A percentile compares a stretch with the other conserved stretches of the same genome.
These are phyloP conservation scores for Nakazawaea peltata DNA, from an alignment of 805 yeast genomes.

Conservation along the genomic window DNA sequence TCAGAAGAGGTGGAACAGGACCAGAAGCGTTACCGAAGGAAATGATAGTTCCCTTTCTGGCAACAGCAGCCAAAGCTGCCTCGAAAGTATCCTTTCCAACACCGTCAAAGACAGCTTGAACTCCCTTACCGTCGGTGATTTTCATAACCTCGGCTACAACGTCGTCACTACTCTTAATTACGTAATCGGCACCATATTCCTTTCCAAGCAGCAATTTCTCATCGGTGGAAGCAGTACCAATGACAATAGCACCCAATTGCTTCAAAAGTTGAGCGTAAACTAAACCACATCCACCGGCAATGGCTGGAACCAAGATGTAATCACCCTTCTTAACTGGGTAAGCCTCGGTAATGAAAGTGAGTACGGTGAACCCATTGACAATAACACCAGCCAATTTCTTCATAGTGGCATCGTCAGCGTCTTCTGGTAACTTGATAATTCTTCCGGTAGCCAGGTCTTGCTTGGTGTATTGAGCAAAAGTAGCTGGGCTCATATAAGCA, in stretches of 20 bases:
- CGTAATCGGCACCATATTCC: conserved; percentile 67
- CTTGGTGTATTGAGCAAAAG: conserved; percentile 73
- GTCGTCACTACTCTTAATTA: conserved; percentile 47
- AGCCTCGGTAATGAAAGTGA: conserved; percentile 61
- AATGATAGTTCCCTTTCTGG: conserved; percentile 66
- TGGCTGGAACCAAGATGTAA: conserved; percentile 74
- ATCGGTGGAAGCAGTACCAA: conserved; percentile 76
- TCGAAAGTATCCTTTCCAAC: conserved; percentile 76
- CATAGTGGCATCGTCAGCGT: conserved; percentile 38
- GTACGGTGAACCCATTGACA: conserved; percentile 74
- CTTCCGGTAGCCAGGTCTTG: conserved; percentile 24
- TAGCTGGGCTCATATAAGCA: conserved; percentile 39
- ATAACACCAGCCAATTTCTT: conserved; percentile 52
- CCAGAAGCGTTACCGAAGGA: conserved; percentile 88
- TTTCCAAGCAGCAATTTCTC: conserved; percentile 65
- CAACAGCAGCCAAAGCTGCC: conserved; percentile 49
- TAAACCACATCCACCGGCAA: conserved; percentile 93
- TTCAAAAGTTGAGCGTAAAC: conserved; percentile 58
- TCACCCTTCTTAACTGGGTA: conserved; percentile 65
- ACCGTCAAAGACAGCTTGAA: conserved; percentile 60
- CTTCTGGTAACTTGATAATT: conserved; percentile 41
- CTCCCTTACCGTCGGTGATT: conserved; percentile 62
- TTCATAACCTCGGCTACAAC: conserved; percentile 52
- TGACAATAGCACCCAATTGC: conserved; percentile 65
- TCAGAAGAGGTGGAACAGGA: conserved; percentile 58